Evolutionary conservation across 129 eudicot genomes (phyloP), one percentile per base, ranked within the genome.

Genomic region (Apium graveolens): DNA sequence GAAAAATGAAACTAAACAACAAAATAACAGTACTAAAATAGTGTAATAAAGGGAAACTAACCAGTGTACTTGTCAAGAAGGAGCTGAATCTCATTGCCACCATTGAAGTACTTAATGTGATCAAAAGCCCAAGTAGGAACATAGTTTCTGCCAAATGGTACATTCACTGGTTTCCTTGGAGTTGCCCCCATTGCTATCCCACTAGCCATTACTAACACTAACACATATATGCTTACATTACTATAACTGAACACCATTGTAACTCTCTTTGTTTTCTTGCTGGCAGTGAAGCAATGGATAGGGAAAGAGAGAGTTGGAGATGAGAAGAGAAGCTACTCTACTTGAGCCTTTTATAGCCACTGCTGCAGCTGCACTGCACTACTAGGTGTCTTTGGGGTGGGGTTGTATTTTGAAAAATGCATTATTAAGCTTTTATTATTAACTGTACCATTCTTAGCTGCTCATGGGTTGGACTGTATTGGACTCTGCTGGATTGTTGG

Each of bases 81-180:
- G 70, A 93, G 86, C 84, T 93, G 92, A 80, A 93, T 89, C 85
- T 93, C 91, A 35, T 87, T 77, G 63, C 97, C 98, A 3, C 98
- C 97, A 78, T 91, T 91, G 88, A 77, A 81, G 84, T 91, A 91
- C 84, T 93, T 93, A 80, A 93, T 91, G 53, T 93, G 98, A 79
- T 93, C 98, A 70, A 93, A 93, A 9, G 98, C 96, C 98, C 98
- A 93, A 0, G 97, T 89, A 76, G 98, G 98, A 0, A 83, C 87
- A 48, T 93, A 93, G 95, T n/a, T n/a, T n/a, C n/a, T n/a, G n/a
- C n/a, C n/a, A n/a, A n/a, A n/a, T n/a, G n/a, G n/a, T n/a, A n/a
- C 98, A 32, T 85, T 83, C 0, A 89, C 86, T 2, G 98, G 74
- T 75, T 32, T 87, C 76, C 35, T 87, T 0, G 92, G 97, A 9